Evolutionary conservation across 345 rosid species (phyloP).

Genomic region (Brassica cretica): DNA sequence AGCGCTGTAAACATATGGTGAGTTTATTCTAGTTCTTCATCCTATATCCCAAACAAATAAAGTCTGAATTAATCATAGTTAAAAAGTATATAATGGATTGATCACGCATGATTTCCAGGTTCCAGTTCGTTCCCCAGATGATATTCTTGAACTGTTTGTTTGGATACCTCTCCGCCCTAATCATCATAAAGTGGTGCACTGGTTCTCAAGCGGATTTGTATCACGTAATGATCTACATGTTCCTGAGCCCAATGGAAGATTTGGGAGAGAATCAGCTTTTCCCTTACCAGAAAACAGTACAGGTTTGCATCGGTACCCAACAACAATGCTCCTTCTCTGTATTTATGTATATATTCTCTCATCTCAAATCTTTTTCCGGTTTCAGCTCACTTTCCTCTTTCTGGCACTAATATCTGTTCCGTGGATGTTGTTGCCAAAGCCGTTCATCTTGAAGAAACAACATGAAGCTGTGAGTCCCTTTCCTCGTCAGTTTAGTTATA

Average conservation of each 20-base stretch:
- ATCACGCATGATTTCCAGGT: conserved; percentile 60
- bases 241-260: conserved; percentile 88
- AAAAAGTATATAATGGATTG: not conserved
- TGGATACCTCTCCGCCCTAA: conserved; percentile 82
- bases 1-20: conserved; percentile 72
- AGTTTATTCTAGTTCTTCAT: conserved; percentile 16
- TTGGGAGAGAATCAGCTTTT: conserved; percentile 91
- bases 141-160: conserved; percentile 87
- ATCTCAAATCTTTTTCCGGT: conserved; percentile 6
- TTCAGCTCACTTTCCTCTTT: conserved; percentile 70
- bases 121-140: conserved; percentile 90
- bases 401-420: conserved; percentile 91
- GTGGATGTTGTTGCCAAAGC: conserved; percentile 97
- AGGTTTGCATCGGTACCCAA: conserved; percentile 52
- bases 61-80: not conserved
- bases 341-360: not conserved
- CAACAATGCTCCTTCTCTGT: conserved; percentile 4
- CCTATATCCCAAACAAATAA: conserved; percentile 10
- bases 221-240: conserved; percentile 95
- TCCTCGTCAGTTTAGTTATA: conserved; percentile 14
- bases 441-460: conserved; percentile 85
- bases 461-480: conserved; percentile 59
- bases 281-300: conserved; percentile 65
- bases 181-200: conserved; percentile 84
- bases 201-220: conserved; percentile 95